Base-by-base conservation (phyloP, 257 asterid genomes). In the Jaltomata sinuosa region DNA sequence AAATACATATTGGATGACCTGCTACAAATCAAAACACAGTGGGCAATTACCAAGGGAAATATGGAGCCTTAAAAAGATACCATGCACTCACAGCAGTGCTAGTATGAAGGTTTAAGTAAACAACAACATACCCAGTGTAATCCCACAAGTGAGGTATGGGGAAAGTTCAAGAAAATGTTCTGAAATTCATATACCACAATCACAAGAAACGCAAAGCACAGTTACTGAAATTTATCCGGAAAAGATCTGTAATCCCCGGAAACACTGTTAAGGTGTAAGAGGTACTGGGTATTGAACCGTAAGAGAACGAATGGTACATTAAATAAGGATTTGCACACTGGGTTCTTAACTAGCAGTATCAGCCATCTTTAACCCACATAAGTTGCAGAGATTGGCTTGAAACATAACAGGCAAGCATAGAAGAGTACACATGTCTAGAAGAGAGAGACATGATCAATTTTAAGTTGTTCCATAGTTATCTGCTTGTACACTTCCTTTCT, bases 1-100 rank as follows among this genome's bases (percentile, higher is more conserved):
- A 94, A 93, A 90, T 29, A 91, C 94, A 94, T 97, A 87, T 82
- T 59, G 92, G 88, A 32, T 32, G 36, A 32, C 36, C 36, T 32
- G 36, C 36, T 3, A 32, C 36, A 32, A 32, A 32, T 32, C 3
- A 32, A 32, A 32, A 32, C 36, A 32, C 3, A 32, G 36, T 32
- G 36, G 36, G 3, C 36, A 32, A 32, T 32, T 32, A 32, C 36
- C 36, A 76, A 45, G 38, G 59, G 61, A 32, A 32, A 32, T 32
- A 32, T 32, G 36, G 36, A 32, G 36, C 36, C 36, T 32, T 32
- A 32, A 32, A 32, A 32, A 32, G 2, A 32, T 32, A 32, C 3
- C 2, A 32, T 32, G 36, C 36, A 32, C 36, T 32, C 36, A 32
- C 36, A 32, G 18, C 61, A 47, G 27, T 76, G 12, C 81, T 47